Conservation (phyloP, 208 protist genomes). For the Trypanosoma conorhini region DNA sequence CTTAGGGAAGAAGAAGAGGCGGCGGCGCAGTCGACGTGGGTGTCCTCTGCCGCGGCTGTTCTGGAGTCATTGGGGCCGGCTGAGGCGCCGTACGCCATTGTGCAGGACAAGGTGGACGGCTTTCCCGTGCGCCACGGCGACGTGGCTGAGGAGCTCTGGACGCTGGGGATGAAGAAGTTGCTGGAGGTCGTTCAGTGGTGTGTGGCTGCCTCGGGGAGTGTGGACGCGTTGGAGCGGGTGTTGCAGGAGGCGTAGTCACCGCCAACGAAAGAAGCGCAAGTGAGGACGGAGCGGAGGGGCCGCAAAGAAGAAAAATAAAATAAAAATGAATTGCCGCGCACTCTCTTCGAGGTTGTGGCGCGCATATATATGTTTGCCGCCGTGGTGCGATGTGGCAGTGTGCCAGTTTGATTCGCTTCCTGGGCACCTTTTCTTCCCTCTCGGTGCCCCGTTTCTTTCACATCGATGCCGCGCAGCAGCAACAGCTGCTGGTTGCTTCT, state of each 20-base stretch:
- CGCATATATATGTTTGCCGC: too few species aligned
- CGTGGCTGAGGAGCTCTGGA: conserved; percentile 68
- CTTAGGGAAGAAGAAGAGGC: not conserved
- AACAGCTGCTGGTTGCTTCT: not conserved
- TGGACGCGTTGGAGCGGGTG: conserved; percentile 38
- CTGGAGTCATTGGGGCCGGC: conserved; percentile 10
- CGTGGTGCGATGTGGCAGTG: too few species aligned
- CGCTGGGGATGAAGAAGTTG: conserved; percentile 79
- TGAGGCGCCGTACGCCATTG: conserved; percentile 49
- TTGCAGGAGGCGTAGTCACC: conserved; percentile 1
- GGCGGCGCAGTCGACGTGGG: not conserved
- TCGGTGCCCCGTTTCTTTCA: not conserved
- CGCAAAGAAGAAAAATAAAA: not conserved
- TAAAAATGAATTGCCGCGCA: not conserved
- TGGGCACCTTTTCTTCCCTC: not conserved
- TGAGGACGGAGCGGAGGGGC: not conserved
- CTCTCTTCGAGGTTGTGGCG: too few species aligned
- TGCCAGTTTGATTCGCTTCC: too few species aligned
- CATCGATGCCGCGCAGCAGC: not conserved
- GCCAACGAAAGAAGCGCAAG: not conserved
- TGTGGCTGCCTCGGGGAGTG: conserved; percentile 48
- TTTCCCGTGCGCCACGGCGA: conserved; percentile 62
- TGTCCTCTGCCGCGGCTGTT: not conserved
- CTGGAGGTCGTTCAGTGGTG: conserved; percentile 81
- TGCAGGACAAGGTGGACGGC: conserved; percentile 51